Base-by-base conservation (phyloP, 345 rosid species). In the Citrus reticulata region DNA sequence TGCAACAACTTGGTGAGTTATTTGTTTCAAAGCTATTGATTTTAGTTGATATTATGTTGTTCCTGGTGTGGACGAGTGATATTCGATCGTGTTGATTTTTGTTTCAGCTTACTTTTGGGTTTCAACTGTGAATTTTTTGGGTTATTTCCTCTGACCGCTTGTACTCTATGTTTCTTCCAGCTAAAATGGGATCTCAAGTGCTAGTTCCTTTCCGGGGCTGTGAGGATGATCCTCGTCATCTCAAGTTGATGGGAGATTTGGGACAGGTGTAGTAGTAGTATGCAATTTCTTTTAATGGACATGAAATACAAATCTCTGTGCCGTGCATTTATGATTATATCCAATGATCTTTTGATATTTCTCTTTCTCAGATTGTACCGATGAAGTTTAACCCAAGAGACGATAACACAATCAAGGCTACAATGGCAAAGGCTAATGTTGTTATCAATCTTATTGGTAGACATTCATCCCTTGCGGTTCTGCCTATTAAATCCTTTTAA, bases 191-290 rank as follows among this genome's bases (percentile, higher is more conserved):
- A 75, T 88, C 99, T 61, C 99, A 97, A 83, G 98, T 94, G 46
- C 87, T 97, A 40, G 98, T 97, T 84, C 99, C 99, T 70, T 97
- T 94, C 78, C 91, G 98, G 61, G 98, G 98, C 74, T 93, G 93
- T 51, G 99, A 97, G 90, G 99, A 97, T 82, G 77, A 74, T 75
- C 93, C 88, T 80, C 91, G 98, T 65, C 98, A 97, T 85, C 98
- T 97, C 79, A 97, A 97, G 85, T 83, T 96, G 93, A 94, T 94
- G 99, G 99, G 99, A 73, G 99, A 97, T 86, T 87, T 97, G 85
- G 99, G 98, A 74, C 98, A 97, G 98, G 98, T 94, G 78, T 62
- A 32, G 78, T 73, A 42, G 27, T 35, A 8, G 17, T n/a, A 51
- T 72, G 22, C 6, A 54, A 51, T 2, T 4, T 24, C 54, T 60